Conservation (phyloP, 2,329 filamentous ascomycete species). For the Lomentospora prolificans region DNA sequence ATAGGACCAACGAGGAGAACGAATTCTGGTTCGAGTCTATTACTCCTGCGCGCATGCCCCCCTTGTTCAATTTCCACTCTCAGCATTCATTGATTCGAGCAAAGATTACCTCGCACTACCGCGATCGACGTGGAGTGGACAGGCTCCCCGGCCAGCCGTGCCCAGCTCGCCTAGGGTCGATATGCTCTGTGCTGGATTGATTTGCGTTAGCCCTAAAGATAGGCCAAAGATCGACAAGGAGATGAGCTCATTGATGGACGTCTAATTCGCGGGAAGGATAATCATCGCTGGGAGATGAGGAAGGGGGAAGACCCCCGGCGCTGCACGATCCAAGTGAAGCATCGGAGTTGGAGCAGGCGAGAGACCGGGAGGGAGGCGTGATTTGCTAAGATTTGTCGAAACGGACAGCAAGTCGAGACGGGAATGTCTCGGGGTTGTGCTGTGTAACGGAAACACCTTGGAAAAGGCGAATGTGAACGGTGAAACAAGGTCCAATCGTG, state of each 20-base stretch:
- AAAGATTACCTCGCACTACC: too few relatives aligned
- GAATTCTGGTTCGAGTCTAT: not conserved
- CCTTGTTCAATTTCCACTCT: not conserved
- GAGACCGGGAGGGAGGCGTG: too few relatives aligned
- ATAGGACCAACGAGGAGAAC: too few relatives aligned
- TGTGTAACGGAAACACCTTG: not conserved
- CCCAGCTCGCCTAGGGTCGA: too few relatives aligned
- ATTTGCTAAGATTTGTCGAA: too few relatives aligned
- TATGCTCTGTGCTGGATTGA: too few relatives aligned
- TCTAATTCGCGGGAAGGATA: not conserved
- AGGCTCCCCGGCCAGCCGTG: too few relatives aligned
- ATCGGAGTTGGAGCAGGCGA: too few relatives aligned
- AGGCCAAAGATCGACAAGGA: not conserved
- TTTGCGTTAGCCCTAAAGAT: not conserved
- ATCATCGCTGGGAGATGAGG: too few relatives aligned
- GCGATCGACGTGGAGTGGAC: too few relatives aligned
- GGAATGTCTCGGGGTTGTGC: not conserved
- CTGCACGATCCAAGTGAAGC: not conserved
- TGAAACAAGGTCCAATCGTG: conserved; percentile 1
- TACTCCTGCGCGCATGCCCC: not conserved
- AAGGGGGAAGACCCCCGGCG: not conserved
- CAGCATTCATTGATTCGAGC: not conserved
- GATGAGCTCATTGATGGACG: not conserved
- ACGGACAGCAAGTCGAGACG: not conserved
- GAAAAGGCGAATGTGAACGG: not conserved